A percentile compares a stretch with the other conserved stretches of the same genome.
phyloP scores from a whole-genome alignment of 768 basidiomycete species.

The Trichaptum fuscoviolaceum region DNA sequence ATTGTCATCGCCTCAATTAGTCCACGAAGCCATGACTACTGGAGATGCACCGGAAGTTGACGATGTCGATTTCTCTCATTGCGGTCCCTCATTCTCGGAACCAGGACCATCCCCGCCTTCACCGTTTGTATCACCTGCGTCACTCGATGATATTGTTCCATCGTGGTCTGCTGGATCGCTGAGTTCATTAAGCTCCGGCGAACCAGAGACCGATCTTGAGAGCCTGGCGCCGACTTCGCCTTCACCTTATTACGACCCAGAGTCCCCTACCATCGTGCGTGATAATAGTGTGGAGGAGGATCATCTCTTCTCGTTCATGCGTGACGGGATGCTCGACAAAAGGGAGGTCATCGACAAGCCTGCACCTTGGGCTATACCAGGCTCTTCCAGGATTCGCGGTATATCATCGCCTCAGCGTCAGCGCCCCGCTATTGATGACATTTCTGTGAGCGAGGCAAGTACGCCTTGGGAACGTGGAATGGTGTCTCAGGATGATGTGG shows the following conservation, averaged over 20 bases:
- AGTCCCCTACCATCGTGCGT: not conserved
- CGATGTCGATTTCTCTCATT: not conserved
- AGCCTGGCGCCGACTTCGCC: not conserved
- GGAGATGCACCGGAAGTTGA: not conserved
- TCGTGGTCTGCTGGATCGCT: not conserved
- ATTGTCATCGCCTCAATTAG: not conserved
- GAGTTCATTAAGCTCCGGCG: not conserved
- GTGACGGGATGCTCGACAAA: not conserved
- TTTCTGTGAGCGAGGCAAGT: conserved; percentile 18
- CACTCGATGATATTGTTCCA: not conserved
- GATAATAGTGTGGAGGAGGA: not conserved
- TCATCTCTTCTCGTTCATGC: not conserved
- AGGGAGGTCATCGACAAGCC: not conserved
- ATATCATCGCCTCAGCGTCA: not conserved
- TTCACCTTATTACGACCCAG: not conserved
- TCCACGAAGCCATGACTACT: not conserved
- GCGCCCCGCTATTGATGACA: not conserved
- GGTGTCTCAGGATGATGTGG: conserved; percentile 17
- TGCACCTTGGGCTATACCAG: not conserved
- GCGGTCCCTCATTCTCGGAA: not conserved
- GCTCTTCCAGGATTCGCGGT: not conserved
- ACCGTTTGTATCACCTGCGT: not conserved
- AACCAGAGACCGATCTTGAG: not conserved
- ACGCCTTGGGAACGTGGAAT: conserved; percentile 18
- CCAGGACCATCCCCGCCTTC: not conserved